These are phyloP conservation scores for Stagonosporopsis cucurbitacearum DNA, from an alignment of 2,329 filamentous ascomycete genomes.

Conservation along the genomic window DNA sequence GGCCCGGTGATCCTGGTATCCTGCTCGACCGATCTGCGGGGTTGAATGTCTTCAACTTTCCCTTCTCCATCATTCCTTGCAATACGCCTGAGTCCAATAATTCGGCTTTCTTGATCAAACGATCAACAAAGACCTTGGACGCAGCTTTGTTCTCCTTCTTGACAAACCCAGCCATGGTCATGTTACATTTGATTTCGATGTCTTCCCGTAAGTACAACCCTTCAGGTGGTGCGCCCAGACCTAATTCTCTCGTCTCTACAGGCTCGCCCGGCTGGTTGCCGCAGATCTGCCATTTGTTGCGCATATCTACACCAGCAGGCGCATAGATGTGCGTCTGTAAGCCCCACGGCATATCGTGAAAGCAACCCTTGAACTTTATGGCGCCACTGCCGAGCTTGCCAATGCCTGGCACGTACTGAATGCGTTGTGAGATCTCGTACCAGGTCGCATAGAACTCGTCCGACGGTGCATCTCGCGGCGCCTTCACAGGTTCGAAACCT, in stretches of 20 bases:
- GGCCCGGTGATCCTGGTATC: constrained; percentile 7
- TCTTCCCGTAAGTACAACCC: constrained; percentile 73
- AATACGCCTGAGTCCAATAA: constrained; percentile 70
- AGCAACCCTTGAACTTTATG: constrained; percentile 73
- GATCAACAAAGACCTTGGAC: constrained; percentile 70
- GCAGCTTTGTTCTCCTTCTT: constrained; percentile 71
- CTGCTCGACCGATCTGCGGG: constrained; percentile 48
- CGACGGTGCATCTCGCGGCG: constrained; percentile 69
- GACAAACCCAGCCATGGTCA: constrained; percentile 69
- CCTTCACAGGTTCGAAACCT: constrained; percentile 67
- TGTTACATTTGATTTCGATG: constrained; percentile 73
- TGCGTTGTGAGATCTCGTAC: constrained; percentile 75
- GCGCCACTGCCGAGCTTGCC: constrained; percentile 69
- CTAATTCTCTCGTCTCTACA: constrained; percentile 67
- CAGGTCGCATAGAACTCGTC: constrained; percentile 77
- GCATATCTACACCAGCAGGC: constrained; percentile 69
- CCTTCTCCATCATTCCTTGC: constrained; percentile 71
- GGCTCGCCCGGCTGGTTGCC: constrained; percentile 74
- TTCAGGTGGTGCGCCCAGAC: constrained; percentile 67
- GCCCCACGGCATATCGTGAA: constrained; percentile 75
- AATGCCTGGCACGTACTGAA: constrained; percentile 71
- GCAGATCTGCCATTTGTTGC: constrained; percentile 71
- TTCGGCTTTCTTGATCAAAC: constrained; percentile 75
- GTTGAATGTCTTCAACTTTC: constrained; percentile 66
- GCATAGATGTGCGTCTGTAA: constrained; percentile 75